Conservation (phyloP, 176 grass and related monocot species). For the Oryza glumipatula region DNA sequence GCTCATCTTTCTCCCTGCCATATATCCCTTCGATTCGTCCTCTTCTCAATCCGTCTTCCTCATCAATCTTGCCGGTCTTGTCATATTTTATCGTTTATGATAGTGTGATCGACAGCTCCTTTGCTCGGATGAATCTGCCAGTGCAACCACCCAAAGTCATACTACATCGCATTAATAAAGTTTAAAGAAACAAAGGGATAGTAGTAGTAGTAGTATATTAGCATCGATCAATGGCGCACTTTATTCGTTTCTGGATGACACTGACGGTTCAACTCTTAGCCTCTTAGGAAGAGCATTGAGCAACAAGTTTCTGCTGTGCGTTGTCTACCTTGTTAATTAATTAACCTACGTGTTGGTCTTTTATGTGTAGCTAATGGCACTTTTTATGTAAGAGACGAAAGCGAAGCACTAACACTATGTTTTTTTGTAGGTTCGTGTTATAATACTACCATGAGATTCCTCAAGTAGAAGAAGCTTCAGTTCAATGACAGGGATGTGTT, state of each 20-base stretch:
- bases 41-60: not conserved
- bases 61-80: not conserved
- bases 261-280: constrained; percentile 13
- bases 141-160: not conserved
- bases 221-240: not conserved
- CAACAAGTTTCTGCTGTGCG: not conserved
- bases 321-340: not conserved
- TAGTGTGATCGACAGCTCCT: not conserved
- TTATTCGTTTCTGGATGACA: constrained; percentile 1
- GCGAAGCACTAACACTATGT: not conserved
- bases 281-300: not conserved
- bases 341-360: not conserved
- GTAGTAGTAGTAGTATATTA: too few relatives aligned
- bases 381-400: constrained; percentile 1
- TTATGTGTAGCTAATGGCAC: not conserved
- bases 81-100: not conserved
- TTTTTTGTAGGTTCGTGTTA: not conserved
- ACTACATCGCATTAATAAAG: not conserved
- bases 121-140: not conserved
- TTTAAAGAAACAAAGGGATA: not conserved
- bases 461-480: not conserved
- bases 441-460: not conserved
- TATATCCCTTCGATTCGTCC: not conserved
- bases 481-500: not conserved
- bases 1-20: not conserved